Evolutionary conservation across 2,329 filamentous ascomycete species (phyloP), one percentile per base, ranked within the genome.

Genomic region (Alternaria sp.): DNA sequence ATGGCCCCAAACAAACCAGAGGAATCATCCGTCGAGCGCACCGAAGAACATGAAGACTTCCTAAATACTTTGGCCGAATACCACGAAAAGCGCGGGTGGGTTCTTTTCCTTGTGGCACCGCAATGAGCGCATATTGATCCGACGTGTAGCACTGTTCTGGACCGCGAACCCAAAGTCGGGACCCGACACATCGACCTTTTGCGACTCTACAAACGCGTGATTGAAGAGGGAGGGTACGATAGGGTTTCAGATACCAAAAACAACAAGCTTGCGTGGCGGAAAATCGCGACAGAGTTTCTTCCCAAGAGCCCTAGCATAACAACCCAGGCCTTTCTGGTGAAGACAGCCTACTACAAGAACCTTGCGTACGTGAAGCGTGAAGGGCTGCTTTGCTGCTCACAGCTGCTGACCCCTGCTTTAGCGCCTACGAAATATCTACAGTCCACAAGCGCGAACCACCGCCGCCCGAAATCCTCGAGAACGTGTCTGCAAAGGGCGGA

Each of bases 311-410:
- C 62, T 21, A 93, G 94, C 72, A 87, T 91, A 60, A 85, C 92
- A 6, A 91, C 92, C n/a, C 87, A 92, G 58, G 92, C 92, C 13
- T 96, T 96, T 79, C 86, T 90, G 58, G 82, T 96, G 55, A 97
- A 97, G 80, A 90, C 90, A 55, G 88, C 90, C 62, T 97, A 95
- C 80, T 96, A 96, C 82, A 93, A 92, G 77, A 92, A 94, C 70
- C 85, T 97, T 42, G 90, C 90, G 81, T 84, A 74, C 58, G 82
- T 60, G 21, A 46, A 40, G 39, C 28, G 41, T 50, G 39, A 51
- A 42, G 17, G 28, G 24, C 26, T n/a, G 28, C 45, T 13, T n/a
- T 28, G 40, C 31, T n/a, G 11, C 39, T 42, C 33, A 45, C 60
- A 49, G n/a, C 37, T 26, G 49, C 52, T 61, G 36, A 61, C 40